Base-by-base conservation (phyloP, 768 basidiomycete species). In the Mycena polygramma region DNA sequence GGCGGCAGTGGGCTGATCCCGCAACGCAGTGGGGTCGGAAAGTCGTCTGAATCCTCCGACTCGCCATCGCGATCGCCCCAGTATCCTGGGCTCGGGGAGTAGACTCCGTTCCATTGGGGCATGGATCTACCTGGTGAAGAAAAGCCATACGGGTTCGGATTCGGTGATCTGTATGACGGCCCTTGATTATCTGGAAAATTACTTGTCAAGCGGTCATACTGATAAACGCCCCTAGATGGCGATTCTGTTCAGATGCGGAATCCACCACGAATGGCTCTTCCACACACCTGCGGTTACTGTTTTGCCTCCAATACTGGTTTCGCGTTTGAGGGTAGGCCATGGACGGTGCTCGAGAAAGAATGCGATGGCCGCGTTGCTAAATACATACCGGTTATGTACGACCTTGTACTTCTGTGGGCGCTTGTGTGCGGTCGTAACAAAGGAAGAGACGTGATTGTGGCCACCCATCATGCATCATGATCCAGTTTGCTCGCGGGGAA, bases 361-460 rank as follows among this genome's bases (percentile, higher is more conserved):
- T 7, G 14, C 13, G 51, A 17, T 36, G 17, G 35, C 35, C 52
- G 26, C 52, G 52, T 30, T 53, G 26, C 52, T 17, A 53, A 17
- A 46, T 46, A 46, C 45, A 46, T 46, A 46, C 11, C 4, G 52
- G 26, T 53, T 53, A 26, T 30, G 30, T 30, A 52, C 24, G 17
- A 20, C 53, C 53, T 55, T 55, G 54, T 55, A 17, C n/a, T 55
- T 55, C 37, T 39, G 54, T 55, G 54, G 54, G 54, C 54, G 54
- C 54, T 22, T 55, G 54, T 55, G 54, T 55, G 19, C 15, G 19
- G 41, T 13, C 10, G 19, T 14, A 46, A 41, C 41, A 46, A 20
- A 46, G 17, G 45, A 20, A 19, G 14, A 7, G 19, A 46, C 45
- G 45, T 46, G 15, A 46, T 19, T 15, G 45, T 46, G 7, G 45